Conservation (phyloP, 805 yeast genomes). For the Saccharomycopsis sp. region DNA sequence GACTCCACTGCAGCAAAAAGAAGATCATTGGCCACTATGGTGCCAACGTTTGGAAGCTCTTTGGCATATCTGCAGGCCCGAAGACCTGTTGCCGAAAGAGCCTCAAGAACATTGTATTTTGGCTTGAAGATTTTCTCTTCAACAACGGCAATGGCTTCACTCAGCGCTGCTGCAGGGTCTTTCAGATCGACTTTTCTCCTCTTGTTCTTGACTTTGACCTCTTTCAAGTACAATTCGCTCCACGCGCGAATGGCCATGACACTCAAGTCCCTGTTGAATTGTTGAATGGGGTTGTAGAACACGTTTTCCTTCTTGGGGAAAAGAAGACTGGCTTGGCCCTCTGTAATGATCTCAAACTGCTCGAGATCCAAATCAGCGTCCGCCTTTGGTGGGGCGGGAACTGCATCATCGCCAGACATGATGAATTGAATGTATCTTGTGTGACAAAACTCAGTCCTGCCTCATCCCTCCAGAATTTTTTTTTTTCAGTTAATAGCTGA, state of each 20-base stretch:
- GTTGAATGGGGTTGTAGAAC: conserved; percentile 94
- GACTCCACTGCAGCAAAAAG: conserved; percentile 77
- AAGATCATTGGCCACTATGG: conserved; percentile 83
- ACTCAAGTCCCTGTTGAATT: conserved; percentile 88
- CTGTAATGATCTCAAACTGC: conserved; percentile 40
- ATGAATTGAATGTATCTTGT: too few species aligned
- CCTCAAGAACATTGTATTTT: conserved; percentile 70
- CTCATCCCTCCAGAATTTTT: too few species aligned
- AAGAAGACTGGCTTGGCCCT: conserved; percentile 78
- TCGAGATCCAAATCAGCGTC: conserved; percentile 24
- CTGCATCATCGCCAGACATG: too few species aligned
- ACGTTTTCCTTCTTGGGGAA: conserved; percentile 78
- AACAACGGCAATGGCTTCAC: neutral
- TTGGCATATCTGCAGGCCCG: conserved; percentile 90
- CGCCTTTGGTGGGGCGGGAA: conserved; percentile 1
- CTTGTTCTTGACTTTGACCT: conserved; percentile 23
- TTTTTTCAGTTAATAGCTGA: too few species aligned
- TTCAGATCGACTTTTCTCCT: conserved; percentile 18
- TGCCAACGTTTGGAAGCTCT: conserved; percentile 70
- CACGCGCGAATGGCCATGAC: conserved; percentile 81
- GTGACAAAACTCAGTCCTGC: too few species aligned
- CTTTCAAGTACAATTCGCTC: conserved; percentile 49
- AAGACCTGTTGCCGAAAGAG: conserved; percentile 89
- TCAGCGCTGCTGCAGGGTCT: conserved; percentile 16
- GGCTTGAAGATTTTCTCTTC: conserved; percentile 26